Conservation (phyloP, 1,139 yeast species). For the Candida smagusa region DNA sequence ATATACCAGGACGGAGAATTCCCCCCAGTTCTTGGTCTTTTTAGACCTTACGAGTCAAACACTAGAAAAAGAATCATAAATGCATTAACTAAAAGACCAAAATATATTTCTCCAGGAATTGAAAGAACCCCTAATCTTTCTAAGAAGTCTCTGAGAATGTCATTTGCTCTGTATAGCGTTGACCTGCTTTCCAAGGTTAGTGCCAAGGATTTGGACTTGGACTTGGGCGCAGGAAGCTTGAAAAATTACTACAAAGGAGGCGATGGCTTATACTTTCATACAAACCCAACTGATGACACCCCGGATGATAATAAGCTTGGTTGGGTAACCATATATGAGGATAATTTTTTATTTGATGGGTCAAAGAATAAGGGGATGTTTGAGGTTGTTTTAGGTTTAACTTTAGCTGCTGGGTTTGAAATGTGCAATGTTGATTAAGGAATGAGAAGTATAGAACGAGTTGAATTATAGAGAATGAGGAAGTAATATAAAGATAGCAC, state of each 20-base stretch:
- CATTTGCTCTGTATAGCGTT: background rate
- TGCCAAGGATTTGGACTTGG: conserved; percentile 15
- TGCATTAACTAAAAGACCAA: conserved; percentile 16
- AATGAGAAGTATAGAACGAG: too few species aligned
- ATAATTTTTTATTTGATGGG: conserved; percentile 22
- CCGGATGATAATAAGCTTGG: conserved; percentile 61
- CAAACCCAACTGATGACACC: conserved; percentile 53
- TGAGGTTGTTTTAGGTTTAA: conserved; percentile 52
- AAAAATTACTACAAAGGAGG: conserved; percentile 45
- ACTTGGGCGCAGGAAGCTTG: conserved; percentile 28
- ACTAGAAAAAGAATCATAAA: conserved; percentile 39
- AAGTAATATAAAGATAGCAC: too few species aligned
- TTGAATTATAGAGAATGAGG: too few species aligned
- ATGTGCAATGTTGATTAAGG: conserved; percentile 10
- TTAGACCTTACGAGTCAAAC: conserved; percentile 52
- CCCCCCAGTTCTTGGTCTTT: conserved; percentile 46
- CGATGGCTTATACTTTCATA: conserved; percentile 50
- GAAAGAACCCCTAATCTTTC: background rate
- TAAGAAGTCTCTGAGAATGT: background rate
- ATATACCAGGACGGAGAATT: conserved; percentile 28
- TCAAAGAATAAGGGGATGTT: conserved; percentile 40
- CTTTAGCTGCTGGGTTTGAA: conserved; percentile 54
- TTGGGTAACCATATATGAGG: conserved; percentile 62
- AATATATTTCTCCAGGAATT: background rate
- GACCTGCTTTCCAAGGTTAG: conserved; percentile 1